Conservation (phyloP, 345 rosid species). For the Punica granatum region DNA sequence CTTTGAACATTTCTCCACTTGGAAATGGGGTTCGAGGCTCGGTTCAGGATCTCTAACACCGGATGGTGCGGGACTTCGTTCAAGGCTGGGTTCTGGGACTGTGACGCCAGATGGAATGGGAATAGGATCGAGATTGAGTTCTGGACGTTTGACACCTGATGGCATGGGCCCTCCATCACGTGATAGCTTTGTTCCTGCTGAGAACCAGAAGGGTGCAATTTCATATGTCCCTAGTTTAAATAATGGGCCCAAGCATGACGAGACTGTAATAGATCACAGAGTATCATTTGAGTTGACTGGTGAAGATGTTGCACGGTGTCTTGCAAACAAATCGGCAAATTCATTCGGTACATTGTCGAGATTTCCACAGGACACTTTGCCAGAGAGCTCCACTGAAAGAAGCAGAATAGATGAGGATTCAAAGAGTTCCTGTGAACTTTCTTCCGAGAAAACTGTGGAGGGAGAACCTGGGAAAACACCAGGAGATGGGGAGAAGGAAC, state of each 20-base stretch:
- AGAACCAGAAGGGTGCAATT: constrained; percentile 33
- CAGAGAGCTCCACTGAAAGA: constrained; percentile 16
- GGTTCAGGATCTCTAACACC: constrained; percentile 88
- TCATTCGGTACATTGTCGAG: constrained; percentile 29
- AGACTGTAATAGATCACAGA: constrained; percentile 45
- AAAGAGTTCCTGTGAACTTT: constrained; percentile 14
- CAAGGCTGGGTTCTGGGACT: constrained; percentile 79
- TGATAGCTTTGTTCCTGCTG: constrained; percentile 26
- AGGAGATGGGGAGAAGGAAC: constrained; percentile 39
- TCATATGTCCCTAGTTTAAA: constrained; percentile 40
- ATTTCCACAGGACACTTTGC: constrained; percentile 19
- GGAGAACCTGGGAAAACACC: constrained; percentile 24
- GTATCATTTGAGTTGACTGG: constrained; percentile 94
- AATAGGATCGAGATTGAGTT: constrained; percentile 60
- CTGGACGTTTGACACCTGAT: constrained; percentile 72
- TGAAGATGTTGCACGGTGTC: constrained; percentile 92
- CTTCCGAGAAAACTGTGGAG: constrained; percentile 18
- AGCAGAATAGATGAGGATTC: constrained; percentile 8
- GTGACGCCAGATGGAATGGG: constrained; percentile 74
- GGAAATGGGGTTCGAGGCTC: constrained; percentile 80
- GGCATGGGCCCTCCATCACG: constrained; percentile 35
- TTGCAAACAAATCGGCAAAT: constrained; percentile 44
- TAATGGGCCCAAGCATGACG: constrained; percentile 40
- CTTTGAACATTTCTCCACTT: constrained; percentile 62
- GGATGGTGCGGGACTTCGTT: constrained; percentile 57